Conservation (phyloP, 1,284 basidiomycete genomes). For the Puccinia hordei region DNA sequence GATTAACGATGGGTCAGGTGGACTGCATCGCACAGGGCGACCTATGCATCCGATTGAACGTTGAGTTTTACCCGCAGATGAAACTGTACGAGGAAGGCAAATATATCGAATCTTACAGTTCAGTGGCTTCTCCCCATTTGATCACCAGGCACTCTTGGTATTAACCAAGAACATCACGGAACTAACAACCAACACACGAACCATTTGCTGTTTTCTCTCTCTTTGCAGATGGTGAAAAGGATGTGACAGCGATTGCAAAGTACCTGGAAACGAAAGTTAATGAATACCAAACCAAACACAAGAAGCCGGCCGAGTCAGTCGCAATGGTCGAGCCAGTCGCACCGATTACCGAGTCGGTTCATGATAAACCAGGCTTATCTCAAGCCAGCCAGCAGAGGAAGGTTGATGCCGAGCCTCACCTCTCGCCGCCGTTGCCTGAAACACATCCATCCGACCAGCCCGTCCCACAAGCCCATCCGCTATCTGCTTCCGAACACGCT, state of each 20-base stretch:
- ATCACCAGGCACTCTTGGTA: too few relatives aligned
- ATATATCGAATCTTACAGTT: constrained; percentile 40
- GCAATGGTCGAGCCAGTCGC: neutral
- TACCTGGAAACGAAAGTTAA: constrained; percentile 22
- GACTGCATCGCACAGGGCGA: constrained; percentile 47
- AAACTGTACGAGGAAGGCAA: constrained; percentile 33
- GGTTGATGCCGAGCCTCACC: neutral
- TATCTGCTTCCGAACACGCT: neutral
- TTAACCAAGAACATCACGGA: neutral
- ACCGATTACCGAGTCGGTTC: too few relatives aligned
- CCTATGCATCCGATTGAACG: constrained; percentile 24
- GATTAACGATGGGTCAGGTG: constrained; percentile 33
- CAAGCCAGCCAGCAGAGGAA: neutral
- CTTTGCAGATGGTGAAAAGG: constrained; percentile 18
- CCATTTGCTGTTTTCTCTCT: neutral
- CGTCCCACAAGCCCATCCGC: neutral
- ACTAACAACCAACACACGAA: neutral
- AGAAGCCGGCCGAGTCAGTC: neutral
- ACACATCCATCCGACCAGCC: neutral
- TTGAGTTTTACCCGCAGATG: constrained; percentile 39
- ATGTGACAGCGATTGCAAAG: neutral
- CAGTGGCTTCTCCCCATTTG: neutral
- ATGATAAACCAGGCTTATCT: neutral
- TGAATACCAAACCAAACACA: constrained; percentile 18
- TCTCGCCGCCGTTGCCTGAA: neutral